Percentiles rank a stretch among this genome's conserved stretches.
Evolutionary conservation across 2,329 filamentous ascomycete species (phyloP).

Genomic region (Fusarium pseudoanthophilum): DNA sequence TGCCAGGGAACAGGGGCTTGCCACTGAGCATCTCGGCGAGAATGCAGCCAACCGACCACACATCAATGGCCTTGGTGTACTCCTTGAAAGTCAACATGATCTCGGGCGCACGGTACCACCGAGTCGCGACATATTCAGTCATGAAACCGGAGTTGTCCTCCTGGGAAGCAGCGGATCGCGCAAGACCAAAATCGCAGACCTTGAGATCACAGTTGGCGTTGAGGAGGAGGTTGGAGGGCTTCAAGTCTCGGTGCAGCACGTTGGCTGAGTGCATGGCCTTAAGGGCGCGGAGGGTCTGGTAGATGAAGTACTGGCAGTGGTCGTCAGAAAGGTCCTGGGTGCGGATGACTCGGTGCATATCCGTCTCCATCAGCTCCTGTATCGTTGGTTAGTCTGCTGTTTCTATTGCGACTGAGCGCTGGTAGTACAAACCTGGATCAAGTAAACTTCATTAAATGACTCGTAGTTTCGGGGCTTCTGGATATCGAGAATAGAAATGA

Average conservation of each 20-base stretch:
- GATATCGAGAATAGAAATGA: constrained; percentile 99
- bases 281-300: constrained; percentile 95
- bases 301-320: constrained; percentile 99
- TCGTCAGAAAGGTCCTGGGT: constrained; percentile 99
- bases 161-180: constrained; percentile 93
- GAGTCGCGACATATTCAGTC: constrained; percentile 99
- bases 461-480: constrained; percentile 98
- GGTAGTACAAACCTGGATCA: constrained; percentile 81
- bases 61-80: constrained; percentile 99
- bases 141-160: constrained; percentile 99
- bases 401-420: not conserved
- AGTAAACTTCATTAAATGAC: constrained; percentile 95
- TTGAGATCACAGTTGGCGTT: constrained; percentile 99
- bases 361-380: constrained; percentile 98
- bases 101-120: constrained; percentile 98
- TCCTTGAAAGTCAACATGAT: constrained; percentile 99
- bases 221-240: constrained; percentile 94
- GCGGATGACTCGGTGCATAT: constrained; percentile 99
- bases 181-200: constrained; percentile 97
- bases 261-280: constrained; percentile 99
- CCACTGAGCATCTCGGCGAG: constrained; percentile 98
- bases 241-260: constrained; percentile 95
- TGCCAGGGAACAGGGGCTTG: constrained; percentile 97
- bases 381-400: constrained; percentile 18
- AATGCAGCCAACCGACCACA: constrained; percentile 99